Evolutionary conservation across 2,329 filamentous ascomycete genomes (phyloP).

Genomic region (Calonectria multiphialidica): DNA sequence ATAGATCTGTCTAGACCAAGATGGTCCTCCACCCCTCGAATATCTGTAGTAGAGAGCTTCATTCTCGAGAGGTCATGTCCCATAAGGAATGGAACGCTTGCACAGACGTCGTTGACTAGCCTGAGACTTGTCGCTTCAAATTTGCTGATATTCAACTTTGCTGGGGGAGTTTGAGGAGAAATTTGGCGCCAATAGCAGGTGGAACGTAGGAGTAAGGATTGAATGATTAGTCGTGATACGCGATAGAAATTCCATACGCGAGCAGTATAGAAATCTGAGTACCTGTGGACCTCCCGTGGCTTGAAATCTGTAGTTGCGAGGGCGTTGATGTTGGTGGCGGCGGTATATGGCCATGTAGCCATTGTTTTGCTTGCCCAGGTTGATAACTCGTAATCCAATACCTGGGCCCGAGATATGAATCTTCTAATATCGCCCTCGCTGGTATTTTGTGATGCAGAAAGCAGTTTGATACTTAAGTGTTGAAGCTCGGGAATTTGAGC

Average conservation of each 20-base stretch:
- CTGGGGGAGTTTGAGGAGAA: not conserved
- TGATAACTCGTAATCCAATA: not conserved
- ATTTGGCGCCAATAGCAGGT: not conserved
- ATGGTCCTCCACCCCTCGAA: not conserved
- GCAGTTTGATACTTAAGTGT: not conserved
- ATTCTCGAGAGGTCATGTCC: conserved; percentile 25
- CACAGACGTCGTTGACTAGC: conserved; percentile 24
- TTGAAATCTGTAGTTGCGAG: not conserved
- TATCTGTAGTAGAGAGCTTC: not conserved
- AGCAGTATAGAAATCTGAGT: conserved; percentile 24
- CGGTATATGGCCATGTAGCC: not conserved
- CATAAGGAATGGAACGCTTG: conserved; percentile 25
- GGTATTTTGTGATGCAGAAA: not conserved
- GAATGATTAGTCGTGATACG: conserved; percentile 27
- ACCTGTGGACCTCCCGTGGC: conserved; percentile 20
- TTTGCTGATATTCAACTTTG: not conserved
- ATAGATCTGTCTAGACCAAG: not conserved
- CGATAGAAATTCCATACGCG: conserved; percentile 31
- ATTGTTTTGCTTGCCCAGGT: not conserved
- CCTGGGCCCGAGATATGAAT: not conserved
- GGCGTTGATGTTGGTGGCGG: not conserved
- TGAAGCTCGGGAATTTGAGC: conserved; percentile 6
- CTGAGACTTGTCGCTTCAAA: not conserved
- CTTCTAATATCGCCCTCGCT: not conserved
- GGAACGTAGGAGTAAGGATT: conserved; percentile 20